A percentile compares a stretch with the other conserved stretches of the same genome.
Evolutionary conservation across 805 yeast genomes (phyloP).

Genomic region (Barnettozyma californica): DNA sequence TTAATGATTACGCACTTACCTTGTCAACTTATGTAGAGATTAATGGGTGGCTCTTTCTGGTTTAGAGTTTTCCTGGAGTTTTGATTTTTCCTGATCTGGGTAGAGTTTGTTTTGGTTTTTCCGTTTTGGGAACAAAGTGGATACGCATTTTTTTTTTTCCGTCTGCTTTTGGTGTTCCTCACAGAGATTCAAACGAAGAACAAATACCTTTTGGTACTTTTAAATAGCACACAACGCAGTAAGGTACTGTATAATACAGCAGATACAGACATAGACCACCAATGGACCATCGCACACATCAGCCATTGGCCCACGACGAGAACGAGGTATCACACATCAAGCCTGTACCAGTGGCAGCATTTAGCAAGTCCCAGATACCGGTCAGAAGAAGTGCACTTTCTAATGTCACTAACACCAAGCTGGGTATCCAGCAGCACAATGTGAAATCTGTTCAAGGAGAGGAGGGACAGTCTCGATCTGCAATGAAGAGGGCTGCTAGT

Average conservation of each 20-base stretch:
- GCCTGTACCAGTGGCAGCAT: background rate
- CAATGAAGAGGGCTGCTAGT: slow-evolving; percentile 39
- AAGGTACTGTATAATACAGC: too few relatives aligned
- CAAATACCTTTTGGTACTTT: background rate
- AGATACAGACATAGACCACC: background rate
- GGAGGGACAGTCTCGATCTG: slow-evolving; percentile 40
- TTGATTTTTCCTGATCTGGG: slow-evolving; percentile 13
- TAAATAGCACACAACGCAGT: background rate
- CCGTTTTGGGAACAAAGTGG: slow-evolving; percentile 14
- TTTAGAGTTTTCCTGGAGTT: background rate
- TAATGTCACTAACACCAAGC: slow-evolving; percentile 28
- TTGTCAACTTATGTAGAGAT: background rate
- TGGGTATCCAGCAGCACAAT: background rate
- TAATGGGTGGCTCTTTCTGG: background rate
- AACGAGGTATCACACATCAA: slow-evolving; percentile 14
- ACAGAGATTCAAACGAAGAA: background rate
- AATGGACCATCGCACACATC: slow-evolving; percentile 13
- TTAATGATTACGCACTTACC: background rate
- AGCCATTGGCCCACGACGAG: slow-evolving; percentile 17
- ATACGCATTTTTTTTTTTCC: slow-evolving; percentile 5
- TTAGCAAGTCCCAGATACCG: slow-evolving; percentile 22
- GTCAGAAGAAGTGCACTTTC: slow-evolving; percentile 25
- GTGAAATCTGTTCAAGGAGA: slow-evolving; percentile 1
- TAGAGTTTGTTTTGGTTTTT: slow-evolving; percentile 14
- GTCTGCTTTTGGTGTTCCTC: background rate